phyloP scores from a whole-genome alignment of 164 flowering plant species.

The Chimonanthus salicifolius region DNA sequence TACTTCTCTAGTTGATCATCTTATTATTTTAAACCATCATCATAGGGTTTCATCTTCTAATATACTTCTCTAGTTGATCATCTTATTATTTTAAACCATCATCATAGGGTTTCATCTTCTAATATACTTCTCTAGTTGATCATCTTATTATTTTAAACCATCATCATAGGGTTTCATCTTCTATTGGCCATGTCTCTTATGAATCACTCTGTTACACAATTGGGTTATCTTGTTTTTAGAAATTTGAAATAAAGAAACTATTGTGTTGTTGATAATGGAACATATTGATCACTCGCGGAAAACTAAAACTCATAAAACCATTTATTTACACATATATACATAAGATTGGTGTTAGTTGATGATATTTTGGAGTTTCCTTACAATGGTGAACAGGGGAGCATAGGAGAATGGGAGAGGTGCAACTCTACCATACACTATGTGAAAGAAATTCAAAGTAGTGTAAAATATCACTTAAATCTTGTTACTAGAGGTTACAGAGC shows the following conservation, averaged over 20 bases:
- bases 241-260: too few species aligned
- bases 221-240: neutral
- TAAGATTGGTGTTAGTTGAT: neutral
- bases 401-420: slow-evolving; percentile 27
- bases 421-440: slow-evolving; percentile 13
- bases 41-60: neutral
- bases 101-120: neutral
- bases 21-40: neutral
- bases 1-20: too few species aligned
- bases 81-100: neutral
- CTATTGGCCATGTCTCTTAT: too few species aligned
- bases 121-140: too few species aligned
- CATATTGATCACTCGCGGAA: too few species aligned
- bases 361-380: neutral
- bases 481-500: slow-evolving; percentile 10
- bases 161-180: neutral
- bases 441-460: slow-evolving; percentile 11
- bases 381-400: slow-evolving; percentile 16
- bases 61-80: too few species aligned
- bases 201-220: neutral
- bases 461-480: slow-evolving; percentile 21
- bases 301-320: too few species aligned
- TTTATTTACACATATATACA: too few species aligned
- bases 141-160: neutral
- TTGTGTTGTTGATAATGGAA: neutral